Conservation (phyloP, 1,284 basidiomycete genomes). For the Sphaerobolus stellatus region DNA sequence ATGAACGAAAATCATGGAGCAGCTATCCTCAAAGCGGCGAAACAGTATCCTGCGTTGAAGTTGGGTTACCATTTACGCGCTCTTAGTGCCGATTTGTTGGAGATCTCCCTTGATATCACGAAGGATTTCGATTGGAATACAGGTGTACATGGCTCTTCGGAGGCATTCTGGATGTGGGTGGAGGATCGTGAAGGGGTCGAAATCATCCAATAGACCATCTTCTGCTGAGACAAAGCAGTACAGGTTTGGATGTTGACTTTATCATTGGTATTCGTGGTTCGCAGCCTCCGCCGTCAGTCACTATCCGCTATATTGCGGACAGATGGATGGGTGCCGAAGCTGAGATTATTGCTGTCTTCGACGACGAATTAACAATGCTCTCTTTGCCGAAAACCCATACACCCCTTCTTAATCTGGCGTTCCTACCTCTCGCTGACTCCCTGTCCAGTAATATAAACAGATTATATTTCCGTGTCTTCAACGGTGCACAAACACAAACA, state of each 20-base stretch:
- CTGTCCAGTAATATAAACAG: slow-evolving; percentile 44
- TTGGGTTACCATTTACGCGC: slow-evolving; percentile 76
- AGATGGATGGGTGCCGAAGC: slow-evolving; percentile 93
- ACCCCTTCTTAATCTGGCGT: slow-evolving; percentile 78
- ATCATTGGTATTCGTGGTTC: slow-evolving; percentile 70
- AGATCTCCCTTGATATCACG: slow-evolving; percentile 65
- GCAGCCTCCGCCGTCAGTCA: slow-evolving; percentile 58
- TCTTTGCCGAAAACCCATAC: slow-evolving; percentile 60
- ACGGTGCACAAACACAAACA: slow-evolving; percentile 87
- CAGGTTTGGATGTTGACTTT: slow-evolving; percentile 70
- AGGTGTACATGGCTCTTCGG: slow-evolving; percentile 72
- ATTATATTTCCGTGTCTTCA: slow-evolving; percentile 60
- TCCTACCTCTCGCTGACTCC: slow-evolving; percentile 58
- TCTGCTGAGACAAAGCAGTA: slow-evolving; percentile 66
- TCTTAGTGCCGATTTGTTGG: slow-evolving; percentile 81
- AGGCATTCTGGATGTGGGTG: slow-evolving; percentile 97
- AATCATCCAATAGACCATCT: slow-evolving; percentile 86
- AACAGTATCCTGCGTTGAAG: slow-evolving; percentile 80
- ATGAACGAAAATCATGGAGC: slow-evolving; percentile 85
- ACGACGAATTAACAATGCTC: slow-evolving; percentile 80
- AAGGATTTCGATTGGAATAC: slow-evolving; percentile 84
- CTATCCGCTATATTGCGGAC: slow-evolving; percentile 84
- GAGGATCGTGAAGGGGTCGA: slow-evolving; percentile 80
- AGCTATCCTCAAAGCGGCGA: slow-evolving; percentile 78
- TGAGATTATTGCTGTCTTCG: slow-evolving; percentile 63